A percentile compares a stretch with the other conserved stretches of the same genome.
Conservation (phyloP, 2,329 filamentous ascomycete genomes). For the Fusarium concolor region DNA sequence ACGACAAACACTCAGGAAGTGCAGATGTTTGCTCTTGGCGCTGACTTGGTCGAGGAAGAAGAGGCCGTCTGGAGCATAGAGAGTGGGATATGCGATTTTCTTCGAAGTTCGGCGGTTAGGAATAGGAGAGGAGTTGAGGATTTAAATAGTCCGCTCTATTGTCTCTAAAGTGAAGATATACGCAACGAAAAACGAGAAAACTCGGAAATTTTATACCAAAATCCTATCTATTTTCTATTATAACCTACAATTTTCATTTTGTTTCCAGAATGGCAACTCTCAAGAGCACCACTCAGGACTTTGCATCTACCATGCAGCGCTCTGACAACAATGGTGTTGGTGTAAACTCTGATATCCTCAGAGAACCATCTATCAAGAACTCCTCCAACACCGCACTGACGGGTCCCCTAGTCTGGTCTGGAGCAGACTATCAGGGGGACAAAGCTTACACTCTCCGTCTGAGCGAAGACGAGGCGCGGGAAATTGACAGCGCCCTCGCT, state of each 20-base stretch:
- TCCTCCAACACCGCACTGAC: constrained; percentile 19
- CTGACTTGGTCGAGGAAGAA: background rate
- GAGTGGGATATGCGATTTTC: constrained; percentile 17
- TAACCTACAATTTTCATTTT: background rate
- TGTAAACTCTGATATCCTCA: constrained; percentile 25
- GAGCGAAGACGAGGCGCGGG: constrained; percentile 25
- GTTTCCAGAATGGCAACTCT: constrained; percentile 24
- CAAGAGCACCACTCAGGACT: constrained; percentile 21
- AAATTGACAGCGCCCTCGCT: constrained; percentile 43
- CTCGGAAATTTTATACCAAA: background rate
- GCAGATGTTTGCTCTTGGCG: constrained; percentile 7
- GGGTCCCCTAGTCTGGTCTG: constrained; percentile 45
- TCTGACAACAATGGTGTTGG: constrained; percentile 13
- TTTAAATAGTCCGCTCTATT: constrained; percentile 23
- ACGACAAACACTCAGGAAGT: background rate
- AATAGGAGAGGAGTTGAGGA: constrained; percentile 13
- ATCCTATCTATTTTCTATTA: background rate
- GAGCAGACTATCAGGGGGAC: constrained; percentile 32
- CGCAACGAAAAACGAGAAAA: background rate
- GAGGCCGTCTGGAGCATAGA: constrained; percentile 6
- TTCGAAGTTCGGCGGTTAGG: constrained; percentile 1
- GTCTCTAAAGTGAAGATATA: constrained; percentile 10
- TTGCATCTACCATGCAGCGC: constrained; percentile 4
- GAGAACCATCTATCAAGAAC: constrained; percentile 12
- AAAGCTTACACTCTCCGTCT: constrained; percentile 34